Evolutionary conservation across 1,139 yeast species (phyloP).

Genomic region (Saccharomyces uvarum): DNA sequence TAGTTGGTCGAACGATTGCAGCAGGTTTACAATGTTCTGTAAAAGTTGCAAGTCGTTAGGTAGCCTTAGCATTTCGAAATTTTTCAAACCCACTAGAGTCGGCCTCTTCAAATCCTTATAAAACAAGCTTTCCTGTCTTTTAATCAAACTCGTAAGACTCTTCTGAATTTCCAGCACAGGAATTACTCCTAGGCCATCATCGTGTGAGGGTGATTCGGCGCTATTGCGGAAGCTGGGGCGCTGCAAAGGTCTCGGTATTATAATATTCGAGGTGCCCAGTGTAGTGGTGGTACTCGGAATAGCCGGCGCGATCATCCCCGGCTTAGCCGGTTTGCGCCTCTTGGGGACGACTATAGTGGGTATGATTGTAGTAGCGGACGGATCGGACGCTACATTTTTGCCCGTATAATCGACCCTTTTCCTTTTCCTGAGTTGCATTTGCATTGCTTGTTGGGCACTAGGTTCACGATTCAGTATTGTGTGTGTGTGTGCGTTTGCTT

Average conservation of each 20-base stretch:
- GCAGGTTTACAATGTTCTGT: neutral
- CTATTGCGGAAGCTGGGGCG: neutral
- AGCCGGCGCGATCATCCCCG: neutral
- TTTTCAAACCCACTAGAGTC: conserved; percentile 14
- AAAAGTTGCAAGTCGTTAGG: conserved; percentile 16
- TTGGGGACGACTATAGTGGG: neutral
- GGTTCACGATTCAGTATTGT: neutral
- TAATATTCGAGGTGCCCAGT: neutral
- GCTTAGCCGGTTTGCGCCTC: neutral
- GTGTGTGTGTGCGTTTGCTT: neutral
- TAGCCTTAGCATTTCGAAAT: conserved; percentile 16
- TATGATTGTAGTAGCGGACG: neutral
- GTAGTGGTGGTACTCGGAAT: neutral
- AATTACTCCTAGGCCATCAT: conserved; percentile 4
- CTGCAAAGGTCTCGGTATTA: neutral
- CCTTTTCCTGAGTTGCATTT: conserved; percentile 17
- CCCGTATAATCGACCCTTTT: conserved; percentile 12
- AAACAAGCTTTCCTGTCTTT: conserved; percentile 13
- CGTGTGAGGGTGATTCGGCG: neutral
- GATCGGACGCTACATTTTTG: neutral
- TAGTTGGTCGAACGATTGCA: neutral
- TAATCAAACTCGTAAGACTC: conserved; percentile 10
- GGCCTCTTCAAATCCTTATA: conserved; percentile 16
- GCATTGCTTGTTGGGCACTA: neutral
- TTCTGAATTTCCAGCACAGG: conserved; percentile 3